Percentiles rank a stretch among this genome's conserved stretches.
Conservation (phyloP, 2,329 filamentous ascomycete genomes). For the Tolypocladium paradoxum region DNA sequence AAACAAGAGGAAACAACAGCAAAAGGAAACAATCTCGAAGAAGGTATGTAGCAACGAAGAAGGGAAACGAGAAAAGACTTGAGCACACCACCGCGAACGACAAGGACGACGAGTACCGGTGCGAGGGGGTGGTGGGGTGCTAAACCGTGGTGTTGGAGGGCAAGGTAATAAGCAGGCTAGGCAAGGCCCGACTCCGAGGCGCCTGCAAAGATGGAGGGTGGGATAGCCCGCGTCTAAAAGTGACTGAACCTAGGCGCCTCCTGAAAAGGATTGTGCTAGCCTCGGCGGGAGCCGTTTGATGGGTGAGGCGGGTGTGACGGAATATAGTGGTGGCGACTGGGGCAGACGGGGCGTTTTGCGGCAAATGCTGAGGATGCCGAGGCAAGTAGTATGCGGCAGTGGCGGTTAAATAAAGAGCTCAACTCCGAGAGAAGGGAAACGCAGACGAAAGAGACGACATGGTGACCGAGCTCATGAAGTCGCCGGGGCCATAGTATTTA, state of each 20-base stretch:
- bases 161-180: constrained; percentile 1
- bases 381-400: neutral
- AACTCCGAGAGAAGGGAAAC: neutral
- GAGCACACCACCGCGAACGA: neutral
- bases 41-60: neutral
- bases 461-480: neutral
- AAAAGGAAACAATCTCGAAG: neutral
- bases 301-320: neutral
- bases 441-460: neutral
- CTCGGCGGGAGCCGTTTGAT: neutral
- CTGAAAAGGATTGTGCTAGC: constrained; percentile 1
- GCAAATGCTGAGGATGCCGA: neutral
- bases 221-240: constrained; percentile 4
- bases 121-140: neutral
- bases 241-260: constrained; percentile 5
- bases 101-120: neutral
- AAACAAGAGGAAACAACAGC: neutral
- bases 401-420: neutral
- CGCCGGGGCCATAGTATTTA: constrained; percentile 2
- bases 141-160: neutral
- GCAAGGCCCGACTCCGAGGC: constrained; percentile 1
- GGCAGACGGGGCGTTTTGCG: neutral
- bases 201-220: neutral
- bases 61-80: neutral
- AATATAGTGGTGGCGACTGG: neutral